Evolutionary conservation across 208 protist species (phyloP), one percentile per base, ranked within the genome.

Genomic region (Crithidia mellificae): DNA sequence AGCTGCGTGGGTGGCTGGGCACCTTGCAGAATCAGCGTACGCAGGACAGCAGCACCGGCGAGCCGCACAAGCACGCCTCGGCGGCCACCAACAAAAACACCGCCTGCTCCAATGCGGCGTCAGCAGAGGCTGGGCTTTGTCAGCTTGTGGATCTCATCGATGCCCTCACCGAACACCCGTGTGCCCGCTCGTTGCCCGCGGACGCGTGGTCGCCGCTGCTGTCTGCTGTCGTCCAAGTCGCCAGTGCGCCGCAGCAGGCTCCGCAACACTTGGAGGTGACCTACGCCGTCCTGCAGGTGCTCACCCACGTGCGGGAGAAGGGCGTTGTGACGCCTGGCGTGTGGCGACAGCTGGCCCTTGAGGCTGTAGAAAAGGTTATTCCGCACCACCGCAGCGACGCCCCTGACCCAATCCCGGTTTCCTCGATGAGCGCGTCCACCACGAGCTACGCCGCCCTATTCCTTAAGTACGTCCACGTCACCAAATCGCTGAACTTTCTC

Each of bases 121-220:
- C 44, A 2, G 43, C 41, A 0, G 47, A 50, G 24, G 25, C 34
- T 19, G 43, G 49, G 2, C 55, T 64, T n/a, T 69, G 47, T 17
- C 63, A 70, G 30, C 32, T 77, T n/a, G 44, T 77, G 22, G 39
- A 58, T 20, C 72, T 81, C 19, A 46, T 67, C 22, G 47, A 52
- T 12, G 65, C 55, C n/a, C 54, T 81, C 29, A 59, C 50, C 20
- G 52, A 68, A 30, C 68, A 81, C 38, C 76, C 70, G 32, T 81
- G 76, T 44, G 61, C 62, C 20, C 70, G 64, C 25, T 41, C 70
- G n/a, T 25, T 81, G 54, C 25, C 58, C 24, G 49, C 7, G 15
- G 64, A 67, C n/a, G 34, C 68, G 53, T 81, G 76, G 76, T 27
- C 44, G 50, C 59, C 65, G 22, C 30, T 73, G 52, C 69, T 77